Percentiles rank a stretch among this genome's conserved stretches.
Evolutionary conservation across 2,329 filamentous ascomycete species (phyloP).

Genomic region (Phialophora chinensis): DNA sequence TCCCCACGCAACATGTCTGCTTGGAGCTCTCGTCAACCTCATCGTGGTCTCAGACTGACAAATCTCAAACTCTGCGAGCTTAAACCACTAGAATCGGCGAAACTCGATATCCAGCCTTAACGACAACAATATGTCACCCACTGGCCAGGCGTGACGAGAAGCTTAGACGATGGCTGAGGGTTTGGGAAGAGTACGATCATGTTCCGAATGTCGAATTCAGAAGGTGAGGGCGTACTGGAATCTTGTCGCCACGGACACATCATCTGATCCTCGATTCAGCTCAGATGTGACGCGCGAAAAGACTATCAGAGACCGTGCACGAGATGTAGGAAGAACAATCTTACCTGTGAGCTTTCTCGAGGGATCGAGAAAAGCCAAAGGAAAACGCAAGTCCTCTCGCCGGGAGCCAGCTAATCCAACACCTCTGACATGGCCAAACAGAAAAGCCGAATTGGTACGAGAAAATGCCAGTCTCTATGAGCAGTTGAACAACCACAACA

Average conservation of each 20-base stretch:
- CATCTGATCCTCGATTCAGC: constrained; percentile 11
- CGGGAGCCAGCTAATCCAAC: constrained; percentile 1
- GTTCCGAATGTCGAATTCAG: constrained; percentile 20
- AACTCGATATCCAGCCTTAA: no score
- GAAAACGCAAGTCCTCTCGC: constrained; percentile 17
- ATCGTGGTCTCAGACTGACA: no score
- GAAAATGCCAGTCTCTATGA: constrained; percentile 25
- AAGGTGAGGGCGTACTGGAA: constrained; percentile 1
- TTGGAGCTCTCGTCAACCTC: no score
- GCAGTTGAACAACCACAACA: constrained; percentile 5
- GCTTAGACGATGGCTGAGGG: constrained; percentile 10
- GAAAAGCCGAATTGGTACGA: constrained; percentile 22
- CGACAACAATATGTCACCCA: no score
- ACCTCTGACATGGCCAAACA: constrained; percentile 13
- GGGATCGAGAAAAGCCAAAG: constrained; percentile 16
- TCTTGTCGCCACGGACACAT: neutral
- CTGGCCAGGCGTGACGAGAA: no score
- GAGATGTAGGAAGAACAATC: constrained; percentile 22
- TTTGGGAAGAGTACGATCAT: constrained; percentile 20
- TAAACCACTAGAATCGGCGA: no score
- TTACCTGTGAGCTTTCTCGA: constrained; percentile 20
- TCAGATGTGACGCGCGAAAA: constrained; percentile 16
- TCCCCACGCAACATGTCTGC: no score
- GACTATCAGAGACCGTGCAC: constrained; percentile 19
- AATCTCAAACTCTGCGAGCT: no score